Conservation (phyloP, 495 filamentous ascomycete genomes). For the Niebla homalea region DNA sequence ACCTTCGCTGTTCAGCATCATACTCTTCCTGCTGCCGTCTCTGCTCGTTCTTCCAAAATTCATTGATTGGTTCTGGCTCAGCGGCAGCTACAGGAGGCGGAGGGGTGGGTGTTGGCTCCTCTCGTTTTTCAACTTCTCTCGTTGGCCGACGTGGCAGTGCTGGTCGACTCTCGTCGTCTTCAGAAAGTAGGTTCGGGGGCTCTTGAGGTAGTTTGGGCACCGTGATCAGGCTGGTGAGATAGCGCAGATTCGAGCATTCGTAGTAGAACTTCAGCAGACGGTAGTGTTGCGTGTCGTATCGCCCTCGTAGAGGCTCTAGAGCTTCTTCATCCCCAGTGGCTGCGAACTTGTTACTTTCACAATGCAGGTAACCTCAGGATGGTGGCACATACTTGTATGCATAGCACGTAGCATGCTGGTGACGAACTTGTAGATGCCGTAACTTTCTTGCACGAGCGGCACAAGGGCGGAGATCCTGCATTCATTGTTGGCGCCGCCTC, state of each 20-base stretch:
- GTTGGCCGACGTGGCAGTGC: constrained; percentile 67
- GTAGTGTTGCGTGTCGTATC: constrained; percentile 92
- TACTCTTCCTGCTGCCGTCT: constrained; percentile 83
- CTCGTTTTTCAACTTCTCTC: constrained; percentile 45
- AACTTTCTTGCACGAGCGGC: constrained; percentile 90
- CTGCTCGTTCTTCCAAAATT: constrained; percentile 95
- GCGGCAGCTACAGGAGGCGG: constrained; percentile 45
- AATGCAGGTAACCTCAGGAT: background rate
- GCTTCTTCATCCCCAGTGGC: constrained; percentile 91
- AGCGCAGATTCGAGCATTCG: constrained; percentile 93
- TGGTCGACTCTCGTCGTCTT: constrained; percentile 62
- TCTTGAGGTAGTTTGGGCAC: constrained; percentile 93
- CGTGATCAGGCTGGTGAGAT: constrained; percentile 89
- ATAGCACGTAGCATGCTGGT: constrained; percentile 92
- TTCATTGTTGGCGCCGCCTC: constrained; percentile 81
- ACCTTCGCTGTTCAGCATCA: constrained; percentile 76
- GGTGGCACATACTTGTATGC: constrained; percentile 66
- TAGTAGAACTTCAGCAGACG: constrained; percentile 96
- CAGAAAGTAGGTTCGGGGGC: constrained; percentile 72
- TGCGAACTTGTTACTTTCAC: constrained; percentile 20
- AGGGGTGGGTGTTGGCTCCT: constrained; percentile 54
- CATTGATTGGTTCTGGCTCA: constrained; percentile 89
- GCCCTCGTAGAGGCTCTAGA: constrained; percentile 70
- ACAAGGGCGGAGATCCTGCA: constrained; percentile 90
- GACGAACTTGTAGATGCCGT: constrained; percentile 94